Evolutionary conservation across 2,329 filamentous ascomycete species (phyloP).

Genomic region (Aspergillus ochraceoroseus): DNA sequence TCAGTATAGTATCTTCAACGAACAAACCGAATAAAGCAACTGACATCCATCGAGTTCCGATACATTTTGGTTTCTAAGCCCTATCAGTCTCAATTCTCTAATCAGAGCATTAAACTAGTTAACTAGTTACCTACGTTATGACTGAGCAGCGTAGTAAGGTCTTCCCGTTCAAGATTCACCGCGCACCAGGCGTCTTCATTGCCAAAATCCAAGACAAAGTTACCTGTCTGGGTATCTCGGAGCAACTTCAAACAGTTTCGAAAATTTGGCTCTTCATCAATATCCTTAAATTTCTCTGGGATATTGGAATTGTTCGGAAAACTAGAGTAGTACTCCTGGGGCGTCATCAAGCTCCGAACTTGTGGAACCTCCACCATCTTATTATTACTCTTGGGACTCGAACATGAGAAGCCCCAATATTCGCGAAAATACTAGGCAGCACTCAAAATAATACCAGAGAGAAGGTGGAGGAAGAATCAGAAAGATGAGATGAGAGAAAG

Average conservation of each 20-base stretch:
- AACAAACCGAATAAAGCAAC: conserved; percentile 23
- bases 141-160: conserved; percentile 33
- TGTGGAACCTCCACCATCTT: conserved; percentile 16
- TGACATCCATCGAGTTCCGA: conserved; percentile 66
- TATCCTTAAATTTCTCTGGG: conserved; percentile 32
- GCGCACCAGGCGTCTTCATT: conserved; percentile 42
- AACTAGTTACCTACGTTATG: conserved; percentile 28
- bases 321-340: conserved; percentile 34
- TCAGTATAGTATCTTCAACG: not conserved
- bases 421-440: too few relatives aligned
- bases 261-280: conserved; percentile 37
- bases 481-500: too few relatives aligned
- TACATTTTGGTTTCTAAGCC: conserved; percentile 43
- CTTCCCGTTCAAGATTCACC: conserved; percentile 34
- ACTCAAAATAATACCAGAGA: not conserved
- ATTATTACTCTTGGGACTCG: too few relatives aligned
- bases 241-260: conserved; percentile 27
- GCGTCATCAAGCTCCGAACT: conserved; percentile 15
- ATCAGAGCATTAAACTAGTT: not conserved
- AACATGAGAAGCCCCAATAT: too few relatives aligned
- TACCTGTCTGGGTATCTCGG: conserved; percentile 30
- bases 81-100: conserved; percentile 1
- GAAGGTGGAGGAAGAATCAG: not conserved
- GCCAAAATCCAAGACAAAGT: conserved; percentile 45
- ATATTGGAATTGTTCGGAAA: conserved; percentile 21